These are phyloP conservation scores for Leccinum truebloodii DNA, from an alignment of 768 basidiomycete genomes.

Conservation along the genomic window DNA sequence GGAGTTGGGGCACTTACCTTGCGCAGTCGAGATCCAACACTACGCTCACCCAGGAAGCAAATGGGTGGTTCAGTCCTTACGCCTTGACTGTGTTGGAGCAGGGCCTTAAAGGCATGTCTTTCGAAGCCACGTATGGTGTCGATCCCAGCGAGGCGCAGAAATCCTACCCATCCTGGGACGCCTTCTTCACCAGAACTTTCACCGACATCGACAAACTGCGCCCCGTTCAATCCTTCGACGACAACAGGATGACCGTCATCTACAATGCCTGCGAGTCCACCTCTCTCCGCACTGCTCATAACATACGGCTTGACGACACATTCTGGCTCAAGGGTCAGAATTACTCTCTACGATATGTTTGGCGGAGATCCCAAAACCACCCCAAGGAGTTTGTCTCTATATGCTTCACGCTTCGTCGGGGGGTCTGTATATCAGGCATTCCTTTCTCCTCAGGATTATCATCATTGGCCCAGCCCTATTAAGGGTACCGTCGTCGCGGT, in stretches of 20 bases:
- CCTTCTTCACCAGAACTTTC: conserved; percentile 52
- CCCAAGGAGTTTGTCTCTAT: not conserved
- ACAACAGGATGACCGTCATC: conserved; percentile 29
- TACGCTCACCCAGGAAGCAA: not conserved
- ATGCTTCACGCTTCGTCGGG: conserved; percentile 43
- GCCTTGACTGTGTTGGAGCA: not conserved
- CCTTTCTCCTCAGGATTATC: conserved; percentile 52
- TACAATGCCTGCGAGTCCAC: conserved; percentile 56
- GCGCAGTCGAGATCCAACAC: conserved; percentile 2
- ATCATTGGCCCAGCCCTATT: conserved; percentile 64
- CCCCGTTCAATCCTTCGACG: not conserved
- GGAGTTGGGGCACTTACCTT: conserved; percentile 6
- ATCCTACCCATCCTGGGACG: conserved; percentile 41
- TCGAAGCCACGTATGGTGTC: too few species aligned
- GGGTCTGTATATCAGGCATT: conserved; percentile 58
- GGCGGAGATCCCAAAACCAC: conserved; percentile 11
- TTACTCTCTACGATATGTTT: conserved; percentile 59
- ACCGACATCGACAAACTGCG: not conserved
- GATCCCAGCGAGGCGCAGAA: not conserved
- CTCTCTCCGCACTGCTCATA: conserved; percentile 34
- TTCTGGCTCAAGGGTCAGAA: conserved; percentile 64
- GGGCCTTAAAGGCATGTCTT: too few species aligned
- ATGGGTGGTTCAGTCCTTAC: conserved; percentile 2
- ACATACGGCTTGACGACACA: conserved; percentile 42
- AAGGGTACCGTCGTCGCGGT: conserved; percentile 8